phyloP scores from a whole-genome alignment of 108 stramenopile genomes.

The Chaetoceros tenuissimus region DNA sequence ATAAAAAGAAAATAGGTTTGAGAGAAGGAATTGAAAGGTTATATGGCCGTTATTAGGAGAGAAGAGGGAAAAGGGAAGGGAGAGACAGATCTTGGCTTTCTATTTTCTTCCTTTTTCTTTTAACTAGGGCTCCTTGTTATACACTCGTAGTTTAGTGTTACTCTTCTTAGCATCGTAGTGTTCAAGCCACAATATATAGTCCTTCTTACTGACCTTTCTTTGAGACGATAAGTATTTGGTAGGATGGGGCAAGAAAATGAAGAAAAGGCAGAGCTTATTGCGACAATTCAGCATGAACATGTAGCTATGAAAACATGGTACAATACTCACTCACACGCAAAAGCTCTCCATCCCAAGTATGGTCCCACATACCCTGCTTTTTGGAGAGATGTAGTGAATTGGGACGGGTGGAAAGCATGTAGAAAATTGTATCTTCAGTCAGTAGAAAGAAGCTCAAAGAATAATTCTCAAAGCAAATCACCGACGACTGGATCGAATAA shows the following conservation, averaged over 20 bases:
- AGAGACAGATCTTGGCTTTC: no score
- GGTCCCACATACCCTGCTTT: slow-evolving; percentile 61
- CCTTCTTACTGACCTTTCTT: background rate
- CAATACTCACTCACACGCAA: slow-evolving; percentile 20
- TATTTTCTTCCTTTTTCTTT: no score
- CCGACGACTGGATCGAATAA: background rate
- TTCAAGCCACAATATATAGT: background rate
- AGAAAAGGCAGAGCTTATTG: slow-evolving; percentile 75
- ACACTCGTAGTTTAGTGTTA: background rate
- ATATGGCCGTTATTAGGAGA: no score
- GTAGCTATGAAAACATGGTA: slow-evolving; percentile 82
- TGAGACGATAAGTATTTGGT: background rate
- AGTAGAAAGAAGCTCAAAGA: slow-evolving; percentile 7
- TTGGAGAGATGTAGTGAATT: slow-evolving; percentile 78
- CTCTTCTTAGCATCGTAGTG: background rate
- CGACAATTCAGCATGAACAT: slow-evolving; percentile 67
- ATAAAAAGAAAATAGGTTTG: no score
- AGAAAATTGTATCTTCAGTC: slow-evolving; percentile 44
- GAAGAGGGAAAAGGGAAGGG: no score
- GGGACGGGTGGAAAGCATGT: slow-evolving; percentile 82
- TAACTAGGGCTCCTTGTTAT: no score
- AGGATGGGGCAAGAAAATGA: slow-evolving; percentile 35
- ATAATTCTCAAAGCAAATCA: background rate
- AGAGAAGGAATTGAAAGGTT: no score
- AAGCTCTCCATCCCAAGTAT: slow-evolving; percentile 35